phyloP scores from a whole-genome alignment of 1,139 yeast genomes.

The Blastobotrys illinoisensis region DNA sequence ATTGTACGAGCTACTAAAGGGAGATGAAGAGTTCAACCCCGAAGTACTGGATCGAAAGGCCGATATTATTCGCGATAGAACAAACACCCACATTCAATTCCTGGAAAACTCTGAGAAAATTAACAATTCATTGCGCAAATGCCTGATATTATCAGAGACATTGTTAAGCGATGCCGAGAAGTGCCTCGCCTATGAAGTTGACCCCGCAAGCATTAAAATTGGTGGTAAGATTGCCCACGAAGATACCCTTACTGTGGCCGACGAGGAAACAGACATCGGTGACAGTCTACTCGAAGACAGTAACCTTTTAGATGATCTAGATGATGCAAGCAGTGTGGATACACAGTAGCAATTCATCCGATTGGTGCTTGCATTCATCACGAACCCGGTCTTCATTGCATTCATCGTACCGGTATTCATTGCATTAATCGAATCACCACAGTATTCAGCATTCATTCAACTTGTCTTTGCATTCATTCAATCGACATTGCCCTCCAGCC shows the following conservation, averaged over 20 bases:
- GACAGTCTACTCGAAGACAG: not conserved
- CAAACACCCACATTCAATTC: conserved; percentile 22
- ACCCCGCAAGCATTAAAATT: conserved; percentile 20
- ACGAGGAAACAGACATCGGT: conserved; percentile 2
- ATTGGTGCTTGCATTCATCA: no score
- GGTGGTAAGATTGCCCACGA: conserved; percentile 14
- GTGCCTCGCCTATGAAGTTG: conserved; percentile 20
- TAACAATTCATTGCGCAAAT: conserved; percentile 18
- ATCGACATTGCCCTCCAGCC: no score
- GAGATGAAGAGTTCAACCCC: conserved; percentile 1
- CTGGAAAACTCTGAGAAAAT: conserved; percentile 22
- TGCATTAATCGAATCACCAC: no score
- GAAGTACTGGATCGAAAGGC: conserved; percentile 15
- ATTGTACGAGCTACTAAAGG: conserved; percentile 6
- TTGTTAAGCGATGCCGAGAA: conserved; percentile 20
- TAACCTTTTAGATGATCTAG: conserved; percentile 3
- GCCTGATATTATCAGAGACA: conserved; percentile 20
- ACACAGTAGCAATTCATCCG: not conserved
- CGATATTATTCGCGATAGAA: conserved; percentile 17
- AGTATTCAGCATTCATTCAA: not conserved
- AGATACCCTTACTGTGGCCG: conserved; percentile 2
- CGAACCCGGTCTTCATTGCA: no score
- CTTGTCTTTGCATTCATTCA: not conserved
- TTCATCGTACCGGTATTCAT: not conserved
- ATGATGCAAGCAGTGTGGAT: not conserved